Percentiles rank a stretch among this genome's conserved stretches.
phyloP scores from a whole-genome alignment of 2,329 filamentous ascomycete genomes.

The Talaromyces sp. region DNA sequence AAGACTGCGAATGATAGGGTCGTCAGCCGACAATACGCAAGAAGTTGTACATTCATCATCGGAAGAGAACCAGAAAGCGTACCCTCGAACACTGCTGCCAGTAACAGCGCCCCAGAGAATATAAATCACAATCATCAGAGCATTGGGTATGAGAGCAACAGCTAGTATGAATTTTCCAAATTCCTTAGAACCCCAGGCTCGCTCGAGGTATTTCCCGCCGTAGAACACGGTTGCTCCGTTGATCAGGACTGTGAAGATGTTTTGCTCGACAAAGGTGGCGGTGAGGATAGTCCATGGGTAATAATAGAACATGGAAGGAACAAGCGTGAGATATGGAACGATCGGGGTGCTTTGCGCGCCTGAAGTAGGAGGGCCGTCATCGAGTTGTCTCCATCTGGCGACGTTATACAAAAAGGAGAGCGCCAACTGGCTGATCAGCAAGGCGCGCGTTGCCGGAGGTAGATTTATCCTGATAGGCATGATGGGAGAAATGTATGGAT shows the following conservation, averaged over 20 bases:
- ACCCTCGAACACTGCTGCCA: constrained; percentile 37
- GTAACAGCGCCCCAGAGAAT: constrained; percentile 68
- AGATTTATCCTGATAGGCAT: constrained; percentile 86
- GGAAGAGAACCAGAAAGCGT: constrained; percentile 25
- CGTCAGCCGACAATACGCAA: constrained; percentile 24
- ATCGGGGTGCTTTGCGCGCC: constrained; percentile 51
- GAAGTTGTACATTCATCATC: constrained; percentile 21
- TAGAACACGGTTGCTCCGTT: constrained; percentile 79
- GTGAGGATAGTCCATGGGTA: constrained; percentile 93
- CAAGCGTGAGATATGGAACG: constrained; percentile 81
- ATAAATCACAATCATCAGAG: constrained; percentile 69
- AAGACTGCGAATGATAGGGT: constrained; percentile 50
- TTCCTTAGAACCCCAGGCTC: constrained; percentile 89
- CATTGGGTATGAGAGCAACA: constrained; percentile 74
- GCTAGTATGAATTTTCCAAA: constrained; percentile 86
- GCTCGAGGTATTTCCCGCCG: constrained; percentile 89
- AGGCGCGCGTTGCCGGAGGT: constrained; percentile 80
- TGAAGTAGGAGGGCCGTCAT: constrained; percentile 51
- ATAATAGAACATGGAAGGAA: constrained; percentile 76
- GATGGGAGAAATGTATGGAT: constrained; percentile 35
- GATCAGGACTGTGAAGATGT: constrained; percentile 78
- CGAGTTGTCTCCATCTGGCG: constrained; percentile 60
- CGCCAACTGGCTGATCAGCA: constrained; percentile 69
- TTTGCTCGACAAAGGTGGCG: constrained; percentile 85
- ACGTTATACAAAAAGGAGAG: constrained; percentile 78